phyloP scores from a whole-genome alignment of 2,329 filamentous ascomycete species.

The Arthrobotrys pseudoclavata region DNA sequence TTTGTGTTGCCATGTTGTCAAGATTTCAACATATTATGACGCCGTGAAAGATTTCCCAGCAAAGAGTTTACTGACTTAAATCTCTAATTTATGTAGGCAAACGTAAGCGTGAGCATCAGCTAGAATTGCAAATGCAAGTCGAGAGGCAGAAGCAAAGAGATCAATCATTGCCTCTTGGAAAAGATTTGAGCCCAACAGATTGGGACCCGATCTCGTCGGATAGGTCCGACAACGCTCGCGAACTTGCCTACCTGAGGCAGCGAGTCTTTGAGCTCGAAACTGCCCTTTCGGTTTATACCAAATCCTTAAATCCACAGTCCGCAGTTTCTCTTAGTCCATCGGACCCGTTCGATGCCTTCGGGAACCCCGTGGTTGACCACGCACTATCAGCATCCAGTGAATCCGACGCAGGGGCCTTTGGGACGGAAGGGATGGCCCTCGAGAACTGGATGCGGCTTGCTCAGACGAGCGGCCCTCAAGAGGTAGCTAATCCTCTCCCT shows the following conservation, averaged over 20 bases:
- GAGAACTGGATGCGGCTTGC: slow-evolving; percentile 55
- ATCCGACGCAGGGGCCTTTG: slow-evolving; percentile 54
- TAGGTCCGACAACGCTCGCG: slow-evolving; percentile 47
- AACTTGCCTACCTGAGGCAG: slow-evolving; percentile 48
- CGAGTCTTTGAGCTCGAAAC: slow-evolving; percentile 54
- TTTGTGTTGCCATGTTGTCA: slow-evolving; percentile 22
- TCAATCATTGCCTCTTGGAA: slow-evolving; percentile 32
- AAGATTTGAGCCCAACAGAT: slow-evolving; percentile 43
- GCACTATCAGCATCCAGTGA: slow-evolving; percentile 54
- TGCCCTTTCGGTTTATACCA: slow-evolving; percentile 45
- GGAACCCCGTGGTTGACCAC: slow-evolving; percentile 49
- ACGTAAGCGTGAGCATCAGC: slow-evolving; percentile 57
- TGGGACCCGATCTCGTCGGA: slow-evolving; percentile 48
- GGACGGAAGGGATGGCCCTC: slow-evolving; percentile 49
- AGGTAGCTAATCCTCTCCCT: slow-evolving; percentile 40
- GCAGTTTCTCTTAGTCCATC: slow-evolving; percentile 42
- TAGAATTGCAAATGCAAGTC: slow-evolving; percentile 55
- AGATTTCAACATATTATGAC: background rate
- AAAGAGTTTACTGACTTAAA: slow-evolving; percentile 3
- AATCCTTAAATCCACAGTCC: slow-evolving; percentile 48
- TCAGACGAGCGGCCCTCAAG: slow-evolving; percentile 54
- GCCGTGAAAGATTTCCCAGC: too few species aligned
- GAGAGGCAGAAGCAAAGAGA: slow-evolving; percentile 54
- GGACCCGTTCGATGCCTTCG: slow-evolving; percentile 54
- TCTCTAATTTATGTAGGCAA: slow-evolving; percentile 28